Conservation (phyloP, 805 yeast genomes). For the Saturnispora sanitii region DNA sequence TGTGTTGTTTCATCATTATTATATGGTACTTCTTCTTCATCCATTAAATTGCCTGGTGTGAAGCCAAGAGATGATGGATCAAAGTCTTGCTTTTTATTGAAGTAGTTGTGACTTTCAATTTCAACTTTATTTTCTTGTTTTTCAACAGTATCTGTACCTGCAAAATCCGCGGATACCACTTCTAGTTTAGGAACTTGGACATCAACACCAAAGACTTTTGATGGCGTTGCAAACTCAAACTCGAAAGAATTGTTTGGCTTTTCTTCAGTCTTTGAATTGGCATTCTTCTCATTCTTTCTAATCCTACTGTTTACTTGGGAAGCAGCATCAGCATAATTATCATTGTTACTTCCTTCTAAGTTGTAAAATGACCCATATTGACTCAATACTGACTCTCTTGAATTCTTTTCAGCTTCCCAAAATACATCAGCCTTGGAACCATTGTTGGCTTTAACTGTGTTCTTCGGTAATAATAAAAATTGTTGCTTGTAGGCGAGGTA, state of each 20-base stretch:
- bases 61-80: not conserved
- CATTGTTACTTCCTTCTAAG: not conserved
- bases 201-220: not conserved
- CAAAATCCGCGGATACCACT: too few relatives aligned
- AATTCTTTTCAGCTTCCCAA: conserved; percentile 15
- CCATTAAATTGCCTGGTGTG: too few relatives aligned
- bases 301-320: not conserved
- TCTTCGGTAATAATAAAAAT: not conserved
- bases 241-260: conserved; percentile 8
- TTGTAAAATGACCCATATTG: conserved; percentile 4
- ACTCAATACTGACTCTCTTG: conserved; percentile 13
- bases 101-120: not conserved
- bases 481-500: not conserved
- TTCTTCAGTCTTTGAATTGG: too few relatives aligned
- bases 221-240: conserved; percentile 19
- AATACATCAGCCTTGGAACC: conserved; percentile 1
- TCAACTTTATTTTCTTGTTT: not conserved
- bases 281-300: not conserved
- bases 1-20: too few relatives aligned
- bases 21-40: too few relatives aligned
- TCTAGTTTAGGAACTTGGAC: not conserved
- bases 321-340: too few relatives aligned
- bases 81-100: not conserved
- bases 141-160: not conserved
- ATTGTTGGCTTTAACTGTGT: not conserved